Percentiles rank a stretch among this genome's conserved stretches.
Conservation (phyloP, 2,329 filamentous ascomycete species). For the Sporothrix protearum region DNA sequence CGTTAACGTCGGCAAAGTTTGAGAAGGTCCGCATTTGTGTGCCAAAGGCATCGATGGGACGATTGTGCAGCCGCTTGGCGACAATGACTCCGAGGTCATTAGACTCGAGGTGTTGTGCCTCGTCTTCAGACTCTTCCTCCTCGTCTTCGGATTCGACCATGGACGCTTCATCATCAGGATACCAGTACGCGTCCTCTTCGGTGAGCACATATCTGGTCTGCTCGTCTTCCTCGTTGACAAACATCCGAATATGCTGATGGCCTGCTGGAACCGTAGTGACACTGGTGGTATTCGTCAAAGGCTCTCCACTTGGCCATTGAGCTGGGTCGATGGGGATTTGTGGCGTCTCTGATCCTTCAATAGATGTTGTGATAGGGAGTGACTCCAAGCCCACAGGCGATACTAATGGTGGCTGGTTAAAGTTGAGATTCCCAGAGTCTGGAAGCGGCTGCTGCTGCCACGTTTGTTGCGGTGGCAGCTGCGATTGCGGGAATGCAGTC, state of each 20-base stretch:
- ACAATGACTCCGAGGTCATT: constrained; percentile 43
- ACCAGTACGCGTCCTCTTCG: constrained; percentile 44
- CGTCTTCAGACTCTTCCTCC: constrained; percentile 45
- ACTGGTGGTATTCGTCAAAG: not conserved
- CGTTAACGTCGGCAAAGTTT: constrained; percentile 46
- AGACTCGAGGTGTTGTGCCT: constrained; percentile 36
- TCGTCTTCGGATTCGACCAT: constrained; percentile 58
- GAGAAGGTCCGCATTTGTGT: constrained; percentile 50
- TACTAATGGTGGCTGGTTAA: not conserved
- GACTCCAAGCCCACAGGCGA: not conserved
- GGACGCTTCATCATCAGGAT: constrained; percentile 59
- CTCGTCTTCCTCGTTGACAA: not conserved
- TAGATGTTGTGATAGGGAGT: not conserved
- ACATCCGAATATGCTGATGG: not conserved
- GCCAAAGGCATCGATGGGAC: constrained; percentile 41
- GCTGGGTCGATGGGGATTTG: not conserved
- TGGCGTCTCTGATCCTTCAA: not conserved
- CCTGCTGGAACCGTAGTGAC: not conserved
- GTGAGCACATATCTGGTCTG: constrained; percentile 10
- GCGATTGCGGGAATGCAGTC: not conserved
- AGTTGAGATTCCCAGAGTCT: not conserved
- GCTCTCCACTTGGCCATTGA: not conserved
- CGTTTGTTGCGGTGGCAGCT: not conserved
- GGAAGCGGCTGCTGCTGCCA: constrained; percentile 15
- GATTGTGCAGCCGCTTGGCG: constrained; percentile 37